phyloP scores from a whole-genome alignment of 106 monocot genomes.

The Acanthochlamys bracteata region DNA sequence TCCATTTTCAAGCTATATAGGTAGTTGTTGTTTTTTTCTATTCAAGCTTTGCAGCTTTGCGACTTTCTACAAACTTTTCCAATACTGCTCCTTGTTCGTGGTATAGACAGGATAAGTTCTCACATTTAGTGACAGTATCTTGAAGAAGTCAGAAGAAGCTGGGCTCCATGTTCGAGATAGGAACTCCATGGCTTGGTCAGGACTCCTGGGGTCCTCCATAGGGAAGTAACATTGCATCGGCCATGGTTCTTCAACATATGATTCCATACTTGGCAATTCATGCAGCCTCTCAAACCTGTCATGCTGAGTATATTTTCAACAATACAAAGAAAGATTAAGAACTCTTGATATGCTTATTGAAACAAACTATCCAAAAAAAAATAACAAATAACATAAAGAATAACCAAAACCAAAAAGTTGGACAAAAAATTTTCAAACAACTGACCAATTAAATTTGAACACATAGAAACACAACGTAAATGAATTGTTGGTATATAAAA shows the following conservation, averaged over 20 bases:
- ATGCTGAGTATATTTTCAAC: slow-evolving; percentile 12
- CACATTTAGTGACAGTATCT: slow-evolving; percentile 56
- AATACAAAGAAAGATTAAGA: neutral
- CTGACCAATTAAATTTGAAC: too few relatives aligned
- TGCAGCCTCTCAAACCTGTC: slow-evolving; percentile 15
- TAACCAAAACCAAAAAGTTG: too few relatives aligned
- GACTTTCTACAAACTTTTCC: neutral
- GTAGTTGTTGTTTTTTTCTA: neutral
- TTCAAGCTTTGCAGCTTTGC: neutral
- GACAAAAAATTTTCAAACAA: too few relatives aligned
- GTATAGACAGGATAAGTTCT: neutral
- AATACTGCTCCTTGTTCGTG: neutral
- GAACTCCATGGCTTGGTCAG: slow-evolving; percentile 60
- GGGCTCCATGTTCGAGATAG: slow-evolving; percentile 72
- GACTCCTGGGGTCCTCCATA: slow-evolving; percentile 26
- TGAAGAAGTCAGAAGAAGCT: slow-evolving; percentile 56
- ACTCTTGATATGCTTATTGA: neutral
- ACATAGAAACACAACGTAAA: too few relatives aligned
- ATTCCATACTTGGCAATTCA: neutral
- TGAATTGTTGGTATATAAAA: too few relatives aligned
- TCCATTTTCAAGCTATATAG: too few relatives aligned
- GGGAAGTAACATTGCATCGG: slow-evolving; percentile 2
- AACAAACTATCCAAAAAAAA: too few relatives aligned
- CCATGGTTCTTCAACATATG: slow-evolving; percentile 16
- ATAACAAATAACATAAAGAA: too few relatives aligned